Conservation (phyloP, 768 basidiomycete species). For the Collybia nuda region DNA sequence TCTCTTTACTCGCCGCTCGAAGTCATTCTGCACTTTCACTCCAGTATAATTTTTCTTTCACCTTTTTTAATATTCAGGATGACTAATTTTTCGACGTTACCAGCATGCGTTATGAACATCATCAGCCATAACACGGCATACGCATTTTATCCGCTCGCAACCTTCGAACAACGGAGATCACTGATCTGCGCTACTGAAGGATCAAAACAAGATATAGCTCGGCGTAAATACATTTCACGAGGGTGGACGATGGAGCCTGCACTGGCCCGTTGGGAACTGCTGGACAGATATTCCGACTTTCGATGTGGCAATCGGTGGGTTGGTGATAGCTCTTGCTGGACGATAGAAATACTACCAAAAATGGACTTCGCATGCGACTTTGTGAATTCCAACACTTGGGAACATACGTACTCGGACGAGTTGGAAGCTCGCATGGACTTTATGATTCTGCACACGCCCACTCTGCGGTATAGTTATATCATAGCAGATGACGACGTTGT, state of each 20-base stretch:
- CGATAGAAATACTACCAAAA: background rate
- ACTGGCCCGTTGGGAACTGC: background rate
- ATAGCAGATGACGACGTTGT: background rate
- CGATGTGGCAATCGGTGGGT: background rate
- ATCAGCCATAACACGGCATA: conserved; percentile 39
- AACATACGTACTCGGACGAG: background rate
- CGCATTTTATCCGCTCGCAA: conserved; percentile 37
- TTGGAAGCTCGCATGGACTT: background rate
- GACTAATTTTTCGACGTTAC: no score
- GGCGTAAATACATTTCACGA: conserved; percentile 31
- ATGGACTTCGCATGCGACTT: background rate
- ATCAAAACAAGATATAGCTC: conserved; percentile 5
- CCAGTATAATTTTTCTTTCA: conserved; percentile 31
- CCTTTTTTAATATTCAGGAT: conserved; percentile 2
- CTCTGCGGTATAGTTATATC: background rate
- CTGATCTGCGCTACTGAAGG: conserved; percentile 16
- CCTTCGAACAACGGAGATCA: conserved; percentile 30
- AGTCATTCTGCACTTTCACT: conserved; percentile 45
- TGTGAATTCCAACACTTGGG: background rate
- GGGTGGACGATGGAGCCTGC: conserved; percentile 29
- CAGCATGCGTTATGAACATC: conserved; percentile 44
- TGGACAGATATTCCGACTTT: background rate
- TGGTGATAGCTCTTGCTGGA: background rate
- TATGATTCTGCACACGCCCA: background rate
- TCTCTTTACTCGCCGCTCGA: conserved; percentile 29